Conservation (phyloP, 495 filamentous ascomycete species). For the Hypoxylon trugodes region DNA sequence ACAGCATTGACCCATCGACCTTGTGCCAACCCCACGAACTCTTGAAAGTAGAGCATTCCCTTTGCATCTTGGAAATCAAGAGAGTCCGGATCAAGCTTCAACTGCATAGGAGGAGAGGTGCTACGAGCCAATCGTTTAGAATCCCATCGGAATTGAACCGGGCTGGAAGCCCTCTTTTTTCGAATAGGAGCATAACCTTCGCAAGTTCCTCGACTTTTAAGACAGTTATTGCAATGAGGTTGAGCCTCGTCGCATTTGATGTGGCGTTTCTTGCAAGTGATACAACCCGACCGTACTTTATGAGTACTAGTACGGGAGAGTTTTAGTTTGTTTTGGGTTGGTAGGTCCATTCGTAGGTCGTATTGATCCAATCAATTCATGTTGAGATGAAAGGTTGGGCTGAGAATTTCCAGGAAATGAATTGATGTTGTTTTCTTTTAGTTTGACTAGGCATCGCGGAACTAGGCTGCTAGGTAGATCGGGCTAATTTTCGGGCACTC, state of each 20-base stretch:
- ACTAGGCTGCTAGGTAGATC: too few relatives aligned
- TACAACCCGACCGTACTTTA: slow-evolving; percentile 38
- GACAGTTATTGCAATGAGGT: slow-evolving; percentile 45
- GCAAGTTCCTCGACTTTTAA: slow-evolving; percentile 8
- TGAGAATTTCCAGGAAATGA: too few relatives aligned
- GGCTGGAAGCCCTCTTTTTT: not conserved
- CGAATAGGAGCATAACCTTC: slow-evolving; percentile 13
- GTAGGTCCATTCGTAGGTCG: too few relatives aligned
- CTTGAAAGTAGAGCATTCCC: slow-evolving; percentile 14
- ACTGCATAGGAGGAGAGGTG: slow-evolving; percentile 3
- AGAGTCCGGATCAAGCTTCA: slow-evolving; percentile 2
- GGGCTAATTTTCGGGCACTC: too few relatives aligned
- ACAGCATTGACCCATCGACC: slow-evolving; percentile 16
- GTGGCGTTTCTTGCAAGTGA: slow-evolving; percentile 48
- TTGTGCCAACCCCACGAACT: slow-evolving; percentile 13
- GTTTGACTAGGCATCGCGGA: too few relatives aligned
- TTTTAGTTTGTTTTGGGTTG: slow-evolving; percentile 4
- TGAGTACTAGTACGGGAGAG: slow-evolving; percentile 18
- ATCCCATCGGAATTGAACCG: slow-evolving; percentile 15
- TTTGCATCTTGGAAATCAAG: slow-evolving; percentile 16
- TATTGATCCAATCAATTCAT: too few relatives aligned
- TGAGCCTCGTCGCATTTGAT: slow-evolving; percentile 54
- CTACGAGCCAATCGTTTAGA: not conserved
- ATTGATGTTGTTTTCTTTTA: too few relatives aligned
- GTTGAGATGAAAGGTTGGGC: too few relatives aligned